phyloP scores from a whole-genome alignment of 192 early-diverging fungal species.

The Geranomyces variabilis region DNA sequence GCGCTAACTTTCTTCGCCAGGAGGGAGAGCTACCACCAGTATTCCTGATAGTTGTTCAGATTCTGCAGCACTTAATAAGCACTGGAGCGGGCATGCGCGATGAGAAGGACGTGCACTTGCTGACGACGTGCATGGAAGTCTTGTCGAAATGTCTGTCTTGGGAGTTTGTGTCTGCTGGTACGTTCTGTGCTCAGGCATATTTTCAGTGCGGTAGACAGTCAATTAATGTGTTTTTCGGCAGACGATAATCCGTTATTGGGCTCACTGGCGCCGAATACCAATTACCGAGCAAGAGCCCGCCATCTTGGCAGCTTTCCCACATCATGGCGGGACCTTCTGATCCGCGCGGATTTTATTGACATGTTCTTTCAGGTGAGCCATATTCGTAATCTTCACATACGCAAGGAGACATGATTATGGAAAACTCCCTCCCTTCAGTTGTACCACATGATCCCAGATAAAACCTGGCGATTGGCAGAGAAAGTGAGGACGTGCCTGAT shows the following conservation, averaged over 20 bases:
- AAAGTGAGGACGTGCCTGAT: conserved; percentile 62
- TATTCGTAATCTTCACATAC: no score
- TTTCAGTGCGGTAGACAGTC: conserved; percentile 32
- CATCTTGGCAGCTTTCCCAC: conserved; percentile 42
- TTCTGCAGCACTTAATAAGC: conserved; percentile 52
- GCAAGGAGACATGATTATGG: no score
- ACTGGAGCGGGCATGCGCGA: conserved; percentile 6
- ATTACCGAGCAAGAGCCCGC: conserved; percentile 27
- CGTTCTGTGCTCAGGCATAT: conserved; percentile 38
- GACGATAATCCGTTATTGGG: conserved; percentile 26
- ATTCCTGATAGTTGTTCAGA: conserved; percentile 55
- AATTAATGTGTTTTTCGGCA: not conserved
- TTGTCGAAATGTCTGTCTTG: conserved; percentile 57
- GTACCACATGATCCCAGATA: not conserved
- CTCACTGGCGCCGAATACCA: conserved; percentile 14
- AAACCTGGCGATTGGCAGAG: conserved; percentile 48
- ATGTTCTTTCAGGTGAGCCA: conserved; percentile 66
- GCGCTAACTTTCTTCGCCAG: conserved; percentile 7
- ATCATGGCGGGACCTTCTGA: conserved; percentile 57
- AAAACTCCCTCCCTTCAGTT: no score
- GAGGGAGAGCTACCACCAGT: conserved; percentile 50
- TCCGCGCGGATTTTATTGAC: conserved; percentile 60
- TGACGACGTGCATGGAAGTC: conserved; percentile 37
- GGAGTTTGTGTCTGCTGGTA: conserved; percentile 53
- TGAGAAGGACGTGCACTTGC: conserved; percentile 21